Evolutionary conservation across 2,329 filamentous ascomycete genomes (phyloP).

Genomic region (Sarocladium brachiariae): DNA sequence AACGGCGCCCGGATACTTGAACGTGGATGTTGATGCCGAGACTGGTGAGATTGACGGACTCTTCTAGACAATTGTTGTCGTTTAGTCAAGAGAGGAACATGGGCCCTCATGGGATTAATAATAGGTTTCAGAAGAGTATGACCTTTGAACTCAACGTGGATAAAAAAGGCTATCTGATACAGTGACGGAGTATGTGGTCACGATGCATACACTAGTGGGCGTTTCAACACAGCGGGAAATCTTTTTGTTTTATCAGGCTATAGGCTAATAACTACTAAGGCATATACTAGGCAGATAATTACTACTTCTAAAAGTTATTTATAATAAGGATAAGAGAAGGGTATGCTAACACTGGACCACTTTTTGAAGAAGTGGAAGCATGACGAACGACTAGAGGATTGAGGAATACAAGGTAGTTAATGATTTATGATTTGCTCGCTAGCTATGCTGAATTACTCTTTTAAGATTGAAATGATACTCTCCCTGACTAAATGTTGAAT

Average conservation of each 20-base stretch:
- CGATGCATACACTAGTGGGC: slow-evolving; percentile 8
- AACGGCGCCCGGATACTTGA: slow-evolving; percentile 90
- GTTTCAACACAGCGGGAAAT: slow-evolving; percentile 10
- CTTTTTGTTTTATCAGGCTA: not conserved
- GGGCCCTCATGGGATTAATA: not conserved
- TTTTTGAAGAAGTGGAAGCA: no score
- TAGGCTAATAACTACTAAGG: no score
- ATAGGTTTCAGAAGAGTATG: not conserved
- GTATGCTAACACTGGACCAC: no score
- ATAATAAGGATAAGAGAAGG: no score
- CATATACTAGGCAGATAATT: no score
- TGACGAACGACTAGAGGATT: no score
- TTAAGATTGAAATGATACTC: no score
- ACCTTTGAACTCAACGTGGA: slow-evolving; percentile 6
- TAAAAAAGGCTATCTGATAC: not conserved
- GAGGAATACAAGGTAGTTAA: no score
- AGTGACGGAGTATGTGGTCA: not conserved
- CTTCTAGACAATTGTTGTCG: slow-evolving; percentile 52
- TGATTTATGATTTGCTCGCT: no score
- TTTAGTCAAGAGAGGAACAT: not conserved
- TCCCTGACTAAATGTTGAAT: no score
- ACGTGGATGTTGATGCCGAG: slow-evolving; percentile 77
- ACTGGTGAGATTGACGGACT: slow-evolving; percentile 84
- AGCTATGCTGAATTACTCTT: no score
- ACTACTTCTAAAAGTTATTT: no score